These are phyloP conservation scores for Trichoderma sp. DNA, from an alignment of 2,329 filamentous ascomycete genomes.

Conservation along the genomic window DNA sequence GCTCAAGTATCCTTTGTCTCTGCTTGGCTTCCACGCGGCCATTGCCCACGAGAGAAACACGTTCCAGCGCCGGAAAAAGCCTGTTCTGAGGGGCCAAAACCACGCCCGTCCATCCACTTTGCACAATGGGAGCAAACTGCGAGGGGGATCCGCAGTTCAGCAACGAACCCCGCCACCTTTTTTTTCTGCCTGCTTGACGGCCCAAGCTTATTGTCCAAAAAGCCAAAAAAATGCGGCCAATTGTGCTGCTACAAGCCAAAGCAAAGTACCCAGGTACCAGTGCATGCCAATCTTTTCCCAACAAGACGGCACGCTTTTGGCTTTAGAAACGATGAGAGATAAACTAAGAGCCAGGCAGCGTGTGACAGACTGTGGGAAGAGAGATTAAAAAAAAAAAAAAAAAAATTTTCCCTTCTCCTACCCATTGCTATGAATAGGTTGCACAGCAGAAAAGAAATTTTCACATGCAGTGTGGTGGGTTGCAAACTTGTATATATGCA, in stretches of 20 bases:
- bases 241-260: not conserved
- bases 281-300: conserved; percentile 27
- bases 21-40: not conserved
- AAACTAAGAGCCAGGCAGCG: not conserved
- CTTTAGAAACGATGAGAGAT: conserved; percentile 3
- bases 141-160: conserved; percentile 23
- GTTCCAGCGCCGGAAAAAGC: not conserved
- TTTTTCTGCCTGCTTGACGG: conserved; percentile 19
- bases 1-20: not conserved
- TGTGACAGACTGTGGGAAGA: conserved; percentile 4
- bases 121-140: conserved; percentile 2
- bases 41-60: not conserved
- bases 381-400: too few relatives aligned
- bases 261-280: not conserved
- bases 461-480: not conserved
- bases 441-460: not conserved
- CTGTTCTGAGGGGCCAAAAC: not conserved
- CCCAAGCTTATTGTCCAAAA: conserved; percentile 22
- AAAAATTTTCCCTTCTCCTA: not conserved
- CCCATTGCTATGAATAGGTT: not conserved
- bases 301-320: conserved; percentile 17
- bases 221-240: conserved; percentile 1
- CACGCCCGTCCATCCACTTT: not conserved
- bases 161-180: conserved; percentile 24
- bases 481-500: not conserved